Evolutionary conservation across 1,284 basidiomycete genomes (phyloP).

Genomic region (Schizophyllum amplum): DNA sequence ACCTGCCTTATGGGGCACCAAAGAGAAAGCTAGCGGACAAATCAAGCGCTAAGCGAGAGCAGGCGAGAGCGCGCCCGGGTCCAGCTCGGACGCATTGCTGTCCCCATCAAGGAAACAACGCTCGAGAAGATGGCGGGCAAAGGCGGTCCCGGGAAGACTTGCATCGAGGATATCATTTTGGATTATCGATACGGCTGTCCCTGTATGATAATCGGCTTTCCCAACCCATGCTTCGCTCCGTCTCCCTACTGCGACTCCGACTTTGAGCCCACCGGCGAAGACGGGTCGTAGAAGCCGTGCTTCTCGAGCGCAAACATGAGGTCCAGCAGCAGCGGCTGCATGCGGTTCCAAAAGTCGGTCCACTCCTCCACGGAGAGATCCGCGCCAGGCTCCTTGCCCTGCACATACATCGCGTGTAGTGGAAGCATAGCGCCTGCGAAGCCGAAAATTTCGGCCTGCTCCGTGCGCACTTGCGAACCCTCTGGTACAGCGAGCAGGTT

Average conservation of each 20-base stretch:
- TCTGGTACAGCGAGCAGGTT: constrained; percentile 17
- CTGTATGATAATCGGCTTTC: too few species aligned
- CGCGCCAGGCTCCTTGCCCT: neutral
- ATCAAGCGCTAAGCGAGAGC: too few species aligned
- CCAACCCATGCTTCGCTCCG: neutral
- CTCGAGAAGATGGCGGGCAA: too few species aligned
- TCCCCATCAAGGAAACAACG: too few species aligned
- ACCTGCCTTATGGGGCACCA: too few species aligned
- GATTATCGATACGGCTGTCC: too few species aligned
- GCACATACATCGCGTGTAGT: constrained; percentile 16
- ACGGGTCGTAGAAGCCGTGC: neutral
- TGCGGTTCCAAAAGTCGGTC: neutral
- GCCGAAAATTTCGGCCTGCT: constrained; percentile 18
- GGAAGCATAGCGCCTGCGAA: constrained; percentile 18
- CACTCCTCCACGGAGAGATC: neutral
- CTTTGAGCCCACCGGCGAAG: neutral
- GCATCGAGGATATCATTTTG: too few species aligned
- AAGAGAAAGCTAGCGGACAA: too few species aligned
- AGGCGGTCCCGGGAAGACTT: too few species aligned
- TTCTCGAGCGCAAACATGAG: neutral
- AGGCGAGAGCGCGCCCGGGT: too few species aligned
- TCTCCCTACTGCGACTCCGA: neutral
- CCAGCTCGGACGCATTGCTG: too few species aligned
- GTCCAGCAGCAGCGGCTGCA: neutral
- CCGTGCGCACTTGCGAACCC: constrained; percentile 13